Percentiles rank a stretch among this genome's conserved stretches.
Conservation (phyloP, 2,329 filamentous ascomycete genomes). For the Talaromyces sp. region DNA sequence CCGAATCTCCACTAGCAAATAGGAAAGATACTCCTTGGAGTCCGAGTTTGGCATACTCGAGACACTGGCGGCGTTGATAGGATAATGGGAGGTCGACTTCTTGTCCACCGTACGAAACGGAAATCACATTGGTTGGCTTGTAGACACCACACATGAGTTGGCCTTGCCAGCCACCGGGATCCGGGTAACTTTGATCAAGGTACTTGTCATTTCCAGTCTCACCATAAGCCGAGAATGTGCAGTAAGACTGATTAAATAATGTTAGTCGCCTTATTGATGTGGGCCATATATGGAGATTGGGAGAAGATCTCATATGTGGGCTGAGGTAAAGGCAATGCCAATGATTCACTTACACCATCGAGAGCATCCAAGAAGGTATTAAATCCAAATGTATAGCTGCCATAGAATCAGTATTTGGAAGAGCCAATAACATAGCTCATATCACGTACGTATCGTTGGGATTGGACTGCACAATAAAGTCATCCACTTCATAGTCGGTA, state of each 20-base stretch:
- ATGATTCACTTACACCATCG: constrained; percentile 39
- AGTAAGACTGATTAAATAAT: constrained; percentile 44
- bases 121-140: constrained; percentile 17
- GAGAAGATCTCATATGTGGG: neutral
- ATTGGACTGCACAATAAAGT: constrained; percentile 27
- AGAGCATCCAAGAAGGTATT: constrained; percentile 53
- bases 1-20: constrained; percentile 15
- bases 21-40: constrained; percentile 15
- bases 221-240: constrained; percentile 49
- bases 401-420: neutral
- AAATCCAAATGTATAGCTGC: constrained; percentile 34
- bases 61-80: constrained; percentile 16
- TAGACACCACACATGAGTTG: constrained; percentile 34
- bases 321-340: neutral
- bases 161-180: constrained; percentile 48
- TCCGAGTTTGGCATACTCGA: constrained; percentile 15
- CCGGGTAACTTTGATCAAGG: constrained; percentile 52
- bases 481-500: constrained; percentile 51
- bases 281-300: fast-evolving
- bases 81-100: constrained; percentile 14
- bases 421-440: neutral
- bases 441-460: constrained; percentile 19
- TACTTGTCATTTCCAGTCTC: constrained; percentile 48
- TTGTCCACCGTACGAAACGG: constrained; percentile 16
- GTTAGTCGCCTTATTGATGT: too few relatives aligned